A percentile compares a stretch with the other conserved stretches of the same genome.
These are phyloP conservation scores for Eimeria maxima DNA, from an alignment of 169 alveolate genomes.

Conservation along the genomic window DNA sequence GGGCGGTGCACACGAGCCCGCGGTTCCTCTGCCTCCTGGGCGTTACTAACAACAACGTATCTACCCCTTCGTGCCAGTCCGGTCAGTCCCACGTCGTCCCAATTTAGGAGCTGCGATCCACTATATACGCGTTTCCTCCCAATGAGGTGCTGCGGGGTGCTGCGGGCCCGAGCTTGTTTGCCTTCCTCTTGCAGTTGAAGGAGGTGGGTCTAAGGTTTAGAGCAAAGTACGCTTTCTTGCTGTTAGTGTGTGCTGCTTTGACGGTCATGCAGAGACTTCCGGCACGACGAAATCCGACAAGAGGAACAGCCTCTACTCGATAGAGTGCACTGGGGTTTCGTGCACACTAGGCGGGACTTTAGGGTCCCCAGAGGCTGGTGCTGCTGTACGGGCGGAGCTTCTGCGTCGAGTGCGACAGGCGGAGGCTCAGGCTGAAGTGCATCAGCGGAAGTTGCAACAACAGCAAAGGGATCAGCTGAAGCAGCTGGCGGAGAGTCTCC, in stretches of 20 bases:
- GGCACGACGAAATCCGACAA: constrained; percentile 40
- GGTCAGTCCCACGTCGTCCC: background rate
- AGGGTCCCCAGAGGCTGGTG: constrained; percentile 50
- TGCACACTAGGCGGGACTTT: background rate
- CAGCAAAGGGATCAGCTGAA: constrained; percentile 58
- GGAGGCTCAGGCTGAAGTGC: constrained; percentile 62
- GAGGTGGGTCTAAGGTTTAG: background rate
- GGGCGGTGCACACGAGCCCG: constrained; percentile 70
- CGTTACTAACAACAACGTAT: constrained; percentile 36
- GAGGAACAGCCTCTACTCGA: constrained; percentile 11
- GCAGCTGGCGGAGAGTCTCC: constrained; percentile 76
- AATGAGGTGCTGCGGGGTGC: background rate
- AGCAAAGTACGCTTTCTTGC: background rate
- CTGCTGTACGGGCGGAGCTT: constrained; percentile 55
- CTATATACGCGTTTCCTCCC: background rate
- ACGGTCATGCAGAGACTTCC: constrained; percentile 21
- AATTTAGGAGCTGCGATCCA: background rate
- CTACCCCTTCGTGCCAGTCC: constrained; percentile 49
- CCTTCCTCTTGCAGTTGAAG: background rate
- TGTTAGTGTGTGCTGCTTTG: background rate
- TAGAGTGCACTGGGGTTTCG: constrained; percentile 42
- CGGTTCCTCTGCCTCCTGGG: constrained; percentile 80
- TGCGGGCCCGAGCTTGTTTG: background rate
- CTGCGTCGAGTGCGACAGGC: constrained; percentile 69
- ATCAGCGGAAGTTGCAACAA: constrained; percentile 71